A percentile compares a stretch with the other conserved stretches of the same genome.
Conservation (phyloP, 257 asterid species). For the Fraxinus pennsylvanica region DNA sequence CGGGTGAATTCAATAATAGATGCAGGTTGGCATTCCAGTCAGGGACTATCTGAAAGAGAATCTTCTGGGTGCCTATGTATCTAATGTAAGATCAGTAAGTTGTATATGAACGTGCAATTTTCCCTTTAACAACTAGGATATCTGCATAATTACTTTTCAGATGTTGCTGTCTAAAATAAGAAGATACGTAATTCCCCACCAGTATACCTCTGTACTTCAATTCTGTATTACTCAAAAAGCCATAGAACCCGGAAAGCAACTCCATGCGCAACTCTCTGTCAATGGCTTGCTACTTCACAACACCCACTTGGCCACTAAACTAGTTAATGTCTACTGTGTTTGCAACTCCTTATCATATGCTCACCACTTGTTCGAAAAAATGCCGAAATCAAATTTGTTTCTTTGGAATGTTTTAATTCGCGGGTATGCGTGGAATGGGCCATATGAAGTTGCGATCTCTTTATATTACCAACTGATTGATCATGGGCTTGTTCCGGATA, state of each 20-base stretch:
- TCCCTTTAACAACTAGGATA: not conserved
- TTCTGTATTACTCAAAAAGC: slow-evolving; percentile 44
- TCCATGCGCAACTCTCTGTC: slow-evolving; percentile 49
- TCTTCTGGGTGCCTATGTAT: no score
- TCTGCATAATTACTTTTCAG: not conserved
- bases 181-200: slow-evolving; percentile 15
- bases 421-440: slow-evolving; percentile 71
- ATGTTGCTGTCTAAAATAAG: slow-evolving; percentile 13
- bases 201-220: slow-evolving; percentile 45
- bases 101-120: not conserved
- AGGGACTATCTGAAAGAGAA: no score
- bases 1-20: no score
- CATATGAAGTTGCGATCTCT: slow-evolving; percentile 43
- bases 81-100: not conserved
- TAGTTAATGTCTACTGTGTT: slow-evolving; percentile 46
- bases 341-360: slow-evolving; percentile 43
- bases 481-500: slow-evolving; percentile 55
- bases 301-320: slow-evolving; percentile 50
- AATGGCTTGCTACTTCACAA: slow-evolving; percentile 35
- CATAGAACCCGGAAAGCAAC: slow-evolving; percentile 54
- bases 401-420: slow-evolving; percentile 70
- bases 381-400: slow-evolving; percentile 50
- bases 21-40: no score
- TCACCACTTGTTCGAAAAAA: slow-evolving; percentile 58
- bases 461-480: slow-evolving; percentile 44